phyloP scores from a whole-genome alignment of 169 alveolate species.

The Blepharisma undulans region DNA sequence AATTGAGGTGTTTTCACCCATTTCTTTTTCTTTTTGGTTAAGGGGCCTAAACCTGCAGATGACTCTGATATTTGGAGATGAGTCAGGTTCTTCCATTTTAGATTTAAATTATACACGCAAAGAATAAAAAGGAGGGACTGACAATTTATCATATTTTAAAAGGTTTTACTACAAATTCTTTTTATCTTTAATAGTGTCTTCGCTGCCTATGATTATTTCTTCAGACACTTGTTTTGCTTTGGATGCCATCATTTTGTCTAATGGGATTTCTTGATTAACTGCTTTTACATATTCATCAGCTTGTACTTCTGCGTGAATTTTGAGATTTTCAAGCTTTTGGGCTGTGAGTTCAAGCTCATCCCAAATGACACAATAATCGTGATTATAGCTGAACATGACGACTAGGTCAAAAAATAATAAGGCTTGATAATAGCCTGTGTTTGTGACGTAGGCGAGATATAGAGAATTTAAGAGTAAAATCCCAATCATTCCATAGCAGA shows the following conservation, averaged over 20 bases:
- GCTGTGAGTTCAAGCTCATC: neutral
- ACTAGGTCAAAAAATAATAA: neutral
- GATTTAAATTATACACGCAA: neutral
- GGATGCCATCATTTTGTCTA: neutral
- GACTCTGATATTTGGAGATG: constrained; percentile 70
- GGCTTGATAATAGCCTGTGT: neutral
- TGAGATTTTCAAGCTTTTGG: neutral
- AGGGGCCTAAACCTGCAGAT: constrained; percentile 88
- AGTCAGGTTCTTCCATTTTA: neutral
- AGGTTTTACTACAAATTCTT: neutral
- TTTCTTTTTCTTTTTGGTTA: constrained; percentile 74
- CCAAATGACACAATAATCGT: neutral
- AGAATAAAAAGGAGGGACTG: neutral
- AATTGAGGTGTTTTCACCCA: neutral
- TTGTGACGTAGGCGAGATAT: neutral
- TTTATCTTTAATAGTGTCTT: neutral
- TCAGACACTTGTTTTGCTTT: neutral
- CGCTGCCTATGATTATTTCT: neutral
- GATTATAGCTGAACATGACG: neutral
- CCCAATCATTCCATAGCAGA: neutral
- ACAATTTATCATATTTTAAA: no score
- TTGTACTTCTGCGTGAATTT: neutral
- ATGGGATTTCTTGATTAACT: neutral
- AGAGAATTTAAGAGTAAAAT: neutral
- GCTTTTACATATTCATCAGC: neutral